Evolutionary conservation across 371 early-diverging fungal species (phyloP), one percentile per base, ranked within the genome.

Genomic region (Mortierella polycephala): DNA sequence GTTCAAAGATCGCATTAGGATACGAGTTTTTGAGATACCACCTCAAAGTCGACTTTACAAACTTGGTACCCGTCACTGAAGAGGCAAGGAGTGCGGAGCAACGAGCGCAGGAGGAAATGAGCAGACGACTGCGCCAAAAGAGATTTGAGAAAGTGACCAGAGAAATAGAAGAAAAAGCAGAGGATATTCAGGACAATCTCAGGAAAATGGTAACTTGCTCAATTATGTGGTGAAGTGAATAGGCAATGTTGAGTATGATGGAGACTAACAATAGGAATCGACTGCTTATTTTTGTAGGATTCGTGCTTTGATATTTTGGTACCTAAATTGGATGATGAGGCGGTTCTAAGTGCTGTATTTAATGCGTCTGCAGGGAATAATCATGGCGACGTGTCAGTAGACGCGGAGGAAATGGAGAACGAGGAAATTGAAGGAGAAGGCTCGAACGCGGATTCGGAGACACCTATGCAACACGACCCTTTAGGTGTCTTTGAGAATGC

Each of bases 251-350:
- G 30, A 30, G 30, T 30, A 4, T 30, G 30, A 4, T 30, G 30
- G 30, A 30, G 30, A 30, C 30, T 30, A 4, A 30, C 30, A 30
- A 30, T 1, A 30, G 30, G 30, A 30, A 30, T 30, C 30, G 30
- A 30, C 30, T 30, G 6, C 41, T 65, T 45, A 18, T 40, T 51
- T 65, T 12, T 16, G 40, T 62, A 85, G 84, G 69, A 86, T 59
- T 70, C 85, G 0, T 88, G 87, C 30, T 89, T 89, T 75, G 87
- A 87, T 6, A 88, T 89, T 18, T 64, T 89, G 20, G 84, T 89
- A 5, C 90, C 90, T 7, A 86, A 83, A 45, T 42, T 77, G 52
- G 79, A 77, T 39, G 72, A 77, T 12, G 69, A 71, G 8, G 69
- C 10, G 8, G 60, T 61, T 14, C 46, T 72, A 14, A 60, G 64